Percentiles rank a stretch among this genome's conserved stretches.
Conservation (phyloP, 2,329 filamentous ascomycete genomes). For the Talaromyces atroroseus region DNA sequence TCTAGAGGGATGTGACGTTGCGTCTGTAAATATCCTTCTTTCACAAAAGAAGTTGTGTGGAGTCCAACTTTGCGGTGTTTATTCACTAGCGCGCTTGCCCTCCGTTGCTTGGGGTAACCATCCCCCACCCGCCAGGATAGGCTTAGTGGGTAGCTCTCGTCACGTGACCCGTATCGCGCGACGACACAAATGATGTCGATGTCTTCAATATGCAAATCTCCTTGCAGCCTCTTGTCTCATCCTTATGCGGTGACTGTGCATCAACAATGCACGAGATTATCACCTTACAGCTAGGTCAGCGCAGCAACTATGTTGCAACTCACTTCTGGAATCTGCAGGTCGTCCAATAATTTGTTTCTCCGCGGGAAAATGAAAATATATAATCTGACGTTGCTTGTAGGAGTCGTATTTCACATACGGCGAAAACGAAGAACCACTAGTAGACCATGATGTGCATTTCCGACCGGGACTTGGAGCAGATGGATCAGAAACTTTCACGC, state of each 20-base stretch:
- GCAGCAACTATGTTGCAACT: conserved; percentile 86
- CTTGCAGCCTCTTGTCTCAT: neutral
- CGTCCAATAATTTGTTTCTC: conserved; percentile 14
- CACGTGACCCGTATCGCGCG: conserved; percentile 4
- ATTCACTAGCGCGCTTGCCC: conserved; percentile 8
- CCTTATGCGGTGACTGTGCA: neutral
- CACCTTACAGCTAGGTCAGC: conserved; percentile 86
- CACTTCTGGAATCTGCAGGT: conserved; percentile 98
- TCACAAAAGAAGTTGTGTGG: neutral
- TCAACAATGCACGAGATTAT: conserved; percentile 82
- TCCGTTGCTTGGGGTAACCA: conserved; percentile 14
- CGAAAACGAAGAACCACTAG: conserved; percentile 57
- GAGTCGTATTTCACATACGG: conserved; percentile 96
- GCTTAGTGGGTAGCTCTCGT: neutral
- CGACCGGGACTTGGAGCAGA: conserved; percentile 74
- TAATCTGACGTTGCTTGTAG: conserved; percentile 40
- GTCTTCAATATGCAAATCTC: neutral
- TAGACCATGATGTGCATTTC: conserved; percentile 87
- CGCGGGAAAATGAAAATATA: conserved; percentile 1
- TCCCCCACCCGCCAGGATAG: neutral
- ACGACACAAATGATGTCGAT: neutral
- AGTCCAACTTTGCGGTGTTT: conserved; percentile 12
- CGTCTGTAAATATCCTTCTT: neutral
- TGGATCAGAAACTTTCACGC: conserved; percentile 85
- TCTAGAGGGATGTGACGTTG: conserved; percentile 4